Evolutionary conservation across 352 stramenopile genomes (phyloP), one percentile per base, ranked within the genome.

Genomic region (Phytophthora europaea): DNA sequence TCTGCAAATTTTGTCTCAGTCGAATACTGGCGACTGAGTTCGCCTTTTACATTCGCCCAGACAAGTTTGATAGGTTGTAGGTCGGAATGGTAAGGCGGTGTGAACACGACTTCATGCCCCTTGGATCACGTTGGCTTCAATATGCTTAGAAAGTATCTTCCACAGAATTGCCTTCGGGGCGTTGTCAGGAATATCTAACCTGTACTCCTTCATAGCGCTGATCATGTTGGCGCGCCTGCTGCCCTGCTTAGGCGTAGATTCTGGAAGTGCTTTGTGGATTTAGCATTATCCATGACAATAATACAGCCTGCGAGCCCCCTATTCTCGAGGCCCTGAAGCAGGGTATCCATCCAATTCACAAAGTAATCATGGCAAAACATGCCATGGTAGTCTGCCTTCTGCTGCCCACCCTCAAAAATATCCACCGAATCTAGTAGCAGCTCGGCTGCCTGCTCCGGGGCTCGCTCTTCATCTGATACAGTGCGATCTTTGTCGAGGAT

Each of bases 341-440:
- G 52, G n/a, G 28, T 57, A 45, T 57, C 73, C 70, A 52, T 52
- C 38, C 22, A 67, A 16, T n/a, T 53, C 66, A 64, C 33, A 38
- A 61, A 61, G 36, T 61, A 61, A 38, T 77, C 64, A 18, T 59
- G 55, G 40, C 59, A 67, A 33, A 77, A 75, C 68, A 73, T 76
- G 20, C 43, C 51, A 34, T 76, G 67, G 48, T 72, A 40, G 34
- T 48, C 40, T 48, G 40, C 40, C 22, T 48, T 48, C 15, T 76
- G 51, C 33, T 66, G 55, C 0, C 61, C 62, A 36, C 61, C 69
- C 26, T 67, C 69, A 53, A 76, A 76, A 28, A 67, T 67, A 43
- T 72, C 69, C 12, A 72, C 18, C 0, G 54, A 54, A 28, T 53
- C 61, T 16, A 15, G 8, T 10, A 65, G 16, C 8, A 61, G 36